Percentiles rank a stretch among this genome's conserved stretches.
Evolutionary conservation across 2,329 filamentous ascomycete genomes (phyloP).

Genomic region (Chlorencoelia australis): DNA sequence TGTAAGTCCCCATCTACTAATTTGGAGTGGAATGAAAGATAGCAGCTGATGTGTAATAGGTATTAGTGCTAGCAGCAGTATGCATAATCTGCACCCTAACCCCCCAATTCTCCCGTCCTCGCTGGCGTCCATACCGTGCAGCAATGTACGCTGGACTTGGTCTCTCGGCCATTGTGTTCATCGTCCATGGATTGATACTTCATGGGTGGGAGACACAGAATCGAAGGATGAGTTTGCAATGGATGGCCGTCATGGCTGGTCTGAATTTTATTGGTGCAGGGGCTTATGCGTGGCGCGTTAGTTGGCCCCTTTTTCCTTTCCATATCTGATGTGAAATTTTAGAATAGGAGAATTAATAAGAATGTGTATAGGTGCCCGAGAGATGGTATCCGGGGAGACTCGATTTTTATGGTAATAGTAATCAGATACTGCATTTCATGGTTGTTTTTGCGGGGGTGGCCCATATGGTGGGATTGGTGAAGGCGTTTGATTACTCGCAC

Average conservation of each 20-base stretch:
- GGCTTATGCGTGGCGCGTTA: conserved; percentile 3
- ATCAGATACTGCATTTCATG: not conserved
- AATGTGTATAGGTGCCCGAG: not conserved
- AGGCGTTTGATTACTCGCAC: not conserved
- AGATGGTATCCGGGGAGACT: conserved; percentile 6
- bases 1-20: not conserved
- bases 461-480: not conserved
- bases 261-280: conserved; percentile 6
- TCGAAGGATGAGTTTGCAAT: conserved; percentile 8
- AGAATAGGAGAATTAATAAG: not conserved
- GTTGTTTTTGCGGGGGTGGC: not conserved
- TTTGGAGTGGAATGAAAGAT: not conserved
- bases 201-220: conserved; percentile 5
- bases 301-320: not conserved
- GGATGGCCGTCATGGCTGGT: conserved; percentile 2
- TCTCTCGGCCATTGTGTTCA: not conserved
- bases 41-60: too few relatives aligned
- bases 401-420: conserved; percentile 16
- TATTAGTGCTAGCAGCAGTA: not conserved
- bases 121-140: not conserved
- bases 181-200: conserved; percentile 30
- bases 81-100: not conserved
- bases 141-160: not conserved
- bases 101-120: not conserved
- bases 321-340: not conserved